Base-by-base conservation (phyloP, 192 early-diverging fungal genomes). In the Podila verticillata region DNA sequence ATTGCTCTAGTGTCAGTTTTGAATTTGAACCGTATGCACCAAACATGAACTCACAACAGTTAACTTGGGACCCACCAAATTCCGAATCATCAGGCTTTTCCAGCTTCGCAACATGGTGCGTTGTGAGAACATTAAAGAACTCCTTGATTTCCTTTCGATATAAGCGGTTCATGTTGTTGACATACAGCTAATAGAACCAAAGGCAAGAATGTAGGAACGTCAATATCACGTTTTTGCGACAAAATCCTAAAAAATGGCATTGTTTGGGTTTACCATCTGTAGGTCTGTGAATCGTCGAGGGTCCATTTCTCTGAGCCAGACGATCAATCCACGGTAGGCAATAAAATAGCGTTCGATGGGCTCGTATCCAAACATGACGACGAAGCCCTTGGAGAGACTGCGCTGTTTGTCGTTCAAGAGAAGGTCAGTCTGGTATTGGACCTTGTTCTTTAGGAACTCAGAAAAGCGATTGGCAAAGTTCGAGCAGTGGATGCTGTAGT, bases 271-370 rank as follows among this genome's bases (percentile, higher is more conserved):
- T 77, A 94, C 86, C 72, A 86, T 90, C 58, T 93, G 93, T 7
- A 94, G 69, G 65, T 95, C 94, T 61, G 88, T 88, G 74, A 92
- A 90, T 24, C 89, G 69, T 30, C 86, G 82, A 29, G 92, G 83
- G 44, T 93, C 92, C 74, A 94, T 88, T 60, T 94, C 90, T 65
- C 90, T 88, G 61, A 93, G 83, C 94, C 94, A 95, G 20, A 92
- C 64, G 39, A 88, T 86, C 44, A 94, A 77, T 3, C 91, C 91
- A 15, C 86, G 89, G 57, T 91, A 95, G 63, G 85, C 86, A 54
- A 90, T 84, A 60, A 94, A 75, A 36, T 83, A 74, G 62, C 90
- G 88, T 75, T 92, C 91, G 19, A 92, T 87, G 1, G 83, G 66
- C 24, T 92, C 89, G 24, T 92, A 92, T 17, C 77, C 73, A 61